Base-by-base conservation (phyloP, 1,139 yeast species). In the Oligophagozyma castellii region DNA sequence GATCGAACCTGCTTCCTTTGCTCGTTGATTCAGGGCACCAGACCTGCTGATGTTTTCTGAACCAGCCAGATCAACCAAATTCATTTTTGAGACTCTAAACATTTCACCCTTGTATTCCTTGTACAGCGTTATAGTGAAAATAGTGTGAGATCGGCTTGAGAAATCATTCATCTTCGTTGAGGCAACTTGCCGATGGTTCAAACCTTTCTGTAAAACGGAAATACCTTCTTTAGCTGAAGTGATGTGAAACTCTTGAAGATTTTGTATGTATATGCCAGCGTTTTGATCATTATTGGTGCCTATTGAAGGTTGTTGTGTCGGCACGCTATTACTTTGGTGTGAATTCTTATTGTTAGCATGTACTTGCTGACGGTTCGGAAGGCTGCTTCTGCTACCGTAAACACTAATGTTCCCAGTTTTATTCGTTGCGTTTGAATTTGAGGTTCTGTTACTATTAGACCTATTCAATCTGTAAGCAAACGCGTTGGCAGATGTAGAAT, bases 31-130 rank as follows among this genome's bases (percentile, higher is more conserved):
- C 28, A 58, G 46, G 2, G 72, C 65, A 7, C 80, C 79, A 2
- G 78, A 70, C 37, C 72, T 54, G 44, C 65, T 65, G 24, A 73
- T 67, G 40, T 73, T 71, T 50, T 78, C 89, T 5, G 83, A 73
- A 0, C 89, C 92, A 1, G 89, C 92, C 36, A 78, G 62, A 58
- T 77, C 89, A 2, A 77, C 89, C 26, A 78, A 56, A 48, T 76
- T 77, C 66, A 78, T 71, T 41, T 76, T 78, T 2, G 84, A 73
- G 11, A 70, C 58, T 33, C 66, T 60, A 35, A 64, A 54, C 21
- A 67, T 58, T 22, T 55, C 59, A 6, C 62, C 59, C 21, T 40
- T 49, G 29, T 29, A 53, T 48, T 43, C 65, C 38, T 65, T 69
- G 44, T 66, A 67, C 28, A 76, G 55, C 27, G 66, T 65, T 12